phyloP scores from a whole-genome alignment of 192 early-diverging fungal genomes.

The Diversispora epigaea region DNA sequence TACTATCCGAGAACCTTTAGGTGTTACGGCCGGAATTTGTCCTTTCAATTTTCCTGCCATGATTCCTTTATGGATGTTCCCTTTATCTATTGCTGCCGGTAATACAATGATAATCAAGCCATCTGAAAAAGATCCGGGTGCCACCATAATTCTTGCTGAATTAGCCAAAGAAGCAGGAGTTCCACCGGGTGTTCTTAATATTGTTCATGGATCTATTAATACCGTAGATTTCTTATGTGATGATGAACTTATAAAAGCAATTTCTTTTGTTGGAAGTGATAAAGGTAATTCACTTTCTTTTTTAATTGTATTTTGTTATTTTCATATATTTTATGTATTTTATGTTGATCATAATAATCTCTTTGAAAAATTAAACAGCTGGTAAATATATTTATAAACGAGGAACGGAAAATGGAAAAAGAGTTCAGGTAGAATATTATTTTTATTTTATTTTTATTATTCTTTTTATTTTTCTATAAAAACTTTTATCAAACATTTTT shows the following conservation, averaged over 20 bases:
- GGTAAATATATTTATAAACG: constrained; percentile 89
- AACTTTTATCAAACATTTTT: background rate
- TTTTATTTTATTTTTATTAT: constrained; percentile 3
- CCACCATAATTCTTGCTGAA: constrained; percentile 84
- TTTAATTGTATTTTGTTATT: too few relatives aligned
- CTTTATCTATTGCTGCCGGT: constrained; percentile 87
- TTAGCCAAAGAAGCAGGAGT: constrained; percentile 88
- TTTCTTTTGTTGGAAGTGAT: constrained; percentile 94
- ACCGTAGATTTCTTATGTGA: constrained; percentile 92
- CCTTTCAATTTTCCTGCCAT: constrained; percentile 99
- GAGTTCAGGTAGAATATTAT: constrained; percentile 66
- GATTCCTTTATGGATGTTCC: constrained; percentile 96
- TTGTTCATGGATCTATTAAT: constrained; percentile 85
- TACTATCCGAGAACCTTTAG: constrained; percentile 87
- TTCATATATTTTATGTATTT: background rate
- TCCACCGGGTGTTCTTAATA: constrained; percentile 86
- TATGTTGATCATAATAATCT: background rate
- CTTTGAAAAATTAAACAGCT: constrained; percentile 39
- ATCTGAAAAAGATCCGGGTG: constrained; percentile 91
- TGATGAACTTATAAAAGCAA: constrained; percentile 81
- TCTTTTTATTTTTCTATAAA: background rate
- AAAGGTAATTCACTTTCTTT: constrained; percentile 30
- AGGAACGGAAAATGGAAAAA: constrained; percentile 86
- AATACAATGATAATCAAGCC: constrained; percentile 94
- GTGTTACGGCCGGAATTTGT: constrained; percentile 90